These are phyloP conservation scores for Arabidopsis lyrata DNA, from an alignment of 441 rosid genomes.

Conservation along the genomic window DNA sequence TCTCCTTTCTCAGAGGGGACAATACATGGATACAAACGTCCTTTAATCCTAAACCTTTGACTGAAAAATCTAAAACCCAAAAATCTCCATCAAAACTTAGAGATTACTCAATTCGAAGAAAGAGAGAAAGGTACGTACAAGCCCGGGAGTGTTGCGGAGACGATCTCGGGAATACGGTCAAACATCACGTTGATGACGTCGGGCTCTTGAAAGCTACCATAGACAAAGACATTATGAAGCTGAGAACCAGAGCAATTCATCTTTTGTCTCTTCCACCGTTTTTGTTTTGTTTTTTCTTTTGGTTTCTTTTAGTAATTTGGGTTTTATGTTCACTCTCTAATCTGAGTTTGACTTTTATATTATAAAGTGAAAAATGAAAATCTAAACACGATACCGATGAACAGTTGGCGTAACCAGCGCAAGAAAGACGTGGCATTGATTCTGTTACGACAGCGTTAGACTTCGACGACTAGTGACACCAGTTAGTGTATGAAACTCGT, in stretches of 20 bases:
- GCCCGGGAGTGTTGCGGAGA: constrained; percentile 72
- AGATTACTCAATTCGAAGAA: not conserved
- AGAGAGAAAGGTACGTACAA: constrained; percentile 51
- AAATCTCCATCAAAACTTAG: not conserved
- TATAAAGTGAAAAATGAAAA: constrained; percentile 15
- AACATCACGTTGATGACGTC: constrained; percentile 67
- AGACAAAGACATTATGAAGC: constrained; percentile 59
- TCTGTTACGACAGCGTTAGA: not conserved
- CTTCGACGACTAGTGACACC: not conserved
- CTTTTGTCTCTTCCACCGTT: not conserved
- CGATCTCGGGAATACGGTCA: constrained; percentile 62
- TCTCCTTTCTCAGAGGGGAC: constrained; percentile 59
- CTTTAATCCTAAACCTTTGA: constrained; percentile 80
- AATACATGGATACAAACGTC: constrained; percentile 92
- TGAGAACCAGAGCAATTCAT: constrained; percentile 26
- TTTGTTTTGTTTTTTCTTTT: not conserved
- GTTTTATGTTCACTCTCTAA: not conserved
- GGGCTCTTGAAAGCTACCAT: constrained; percentile 72
- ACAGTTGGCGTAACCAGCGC: not conserved
- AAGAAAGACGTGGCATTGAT: not conserved
- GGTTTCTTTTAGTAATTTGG: no score
- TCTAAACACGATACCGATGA: not conserved
- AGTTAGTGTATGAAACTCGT: not conserved
- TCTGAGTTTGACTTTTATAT: constrained; percentile 12
- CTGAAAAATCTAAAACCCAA: constrained; percentile 46